Conservation (phyloP, 257 asterid species). For the Nicotiana tabacum region DNA sequence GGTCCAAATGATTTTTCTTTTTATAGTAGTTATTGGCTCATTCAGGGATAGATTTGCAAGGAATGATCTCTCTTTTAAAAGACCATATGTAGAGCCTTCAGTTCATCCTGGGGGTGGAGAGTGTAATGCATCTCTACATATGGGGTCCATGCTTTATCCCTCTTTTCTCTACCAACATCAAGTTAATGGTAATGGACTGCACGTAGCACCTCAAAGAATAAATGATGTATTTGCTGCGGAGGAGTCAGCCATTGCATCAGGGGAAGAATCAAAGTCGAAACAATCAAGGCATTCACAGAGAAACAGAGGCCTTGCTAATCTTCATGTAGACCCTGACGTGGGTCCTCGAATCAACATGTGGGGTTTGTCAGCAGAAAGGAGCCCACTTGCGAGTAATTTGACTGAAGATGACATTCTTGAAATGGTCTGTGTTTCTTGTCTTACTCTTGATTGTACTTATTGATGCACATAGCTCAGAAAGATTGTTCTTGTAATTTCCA, state of each 20-base stretch:
- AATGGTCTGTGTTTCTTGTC: constrained; percentile 55
- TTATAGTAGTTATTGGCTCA: constrained; percentile 13
- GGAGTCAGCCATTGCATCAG: constrained; percentile 29
- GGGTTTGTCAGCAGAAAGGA: constrained; percentile 57
- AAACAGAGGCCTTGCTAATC: constrained; percentile 32
- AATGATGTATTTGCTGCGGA: constrained; percentile 26
- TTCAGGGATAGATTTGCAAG: constrained; percentile 52
- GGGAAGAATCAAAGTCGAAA: constrained; percentile 26
- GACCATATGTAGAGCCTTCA: constrained; percentile 44
- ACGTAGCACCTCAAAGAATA: constrained; percentile 38
- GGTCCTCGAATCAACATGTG: constrained; percentile 35
- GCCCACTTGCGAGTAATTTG: constrained; percentile 42
- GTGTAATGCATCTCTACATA: constrained; percentile 35
- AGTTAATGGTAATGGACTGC: constrained; percentile 54
- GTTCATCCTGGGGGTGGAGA: constrained; percentile 37
- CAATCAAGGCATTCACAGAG: constrained; percentile 31
- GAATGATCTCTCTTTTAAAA: constrained; percentile 38
- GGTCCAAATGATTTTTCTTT: background rate
- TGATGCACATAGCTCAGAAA: background rate
- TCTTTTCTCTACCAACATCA: constrained; percentile 58
- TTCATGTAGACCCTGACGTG: constrained; percentile 17
- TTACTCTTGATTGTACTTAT: constrained; percentile 2
- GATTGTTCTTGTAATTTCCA: background rate
- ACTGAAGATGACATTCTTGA: constrained; percentile 89
- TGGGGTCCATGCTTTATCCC: constrained; percentile 52